A percentile compares a stretch with the other conserved stretches of the same genome.
phyloP scores from a whole-genome alignment of 176 grass and related monocot species.

The Elymus sibiricus region DNA sequence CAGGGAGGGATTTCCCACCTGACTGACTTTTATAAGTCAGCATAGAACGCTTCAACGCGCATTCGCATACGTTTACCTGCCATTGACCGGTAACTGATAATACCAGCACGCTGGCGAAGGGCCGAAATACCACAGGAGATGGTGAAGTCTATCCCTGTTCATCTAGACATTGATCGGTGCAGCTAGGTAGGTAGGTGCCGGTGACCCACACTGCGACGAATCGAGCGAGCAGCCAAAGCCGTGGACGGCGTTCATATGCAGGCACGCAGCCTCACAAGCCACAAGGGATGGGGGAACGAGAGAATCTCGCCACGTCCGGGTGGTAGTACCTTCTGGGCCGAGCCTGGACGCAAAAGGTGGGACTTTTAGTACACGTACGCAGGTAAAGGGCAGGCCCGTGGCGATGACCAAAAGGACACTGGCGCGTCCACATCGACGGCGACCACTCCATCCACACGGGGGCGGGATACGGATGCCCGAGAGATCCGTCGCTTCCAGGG shows the following conservation, averaged over 20 bases:
- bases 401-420: not conserved
- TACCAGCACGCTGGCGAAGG: no score
- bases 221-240: not conserved
- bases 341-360: not conserved
- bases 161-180: not conserved
- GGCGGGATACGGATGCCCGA: not conserved
- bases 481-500: not conserved
- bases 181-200: no score
- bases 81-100: no score
- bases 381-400: not conserved
- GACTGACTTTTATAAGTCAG: not conserved
- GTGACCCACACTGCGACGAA: not conserved
- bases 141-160: not conserved
- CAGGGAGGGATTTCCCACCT: no score
- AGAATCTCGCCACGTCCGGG: not conserved
- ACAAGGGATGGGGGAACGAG: not conserved
- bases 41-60: not conserved
- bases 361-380: not conserved
- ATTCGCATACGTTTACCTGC: not conserved
- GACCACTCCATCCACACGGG: not conserved
- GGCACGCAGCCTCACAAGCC: not conserved
- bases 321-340: not conserved
- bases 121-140: not conserved
- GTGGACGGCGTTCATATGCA: not conserved
- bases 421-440: conserved; percentile 2